Conservation (phyloP, 495 filamentous ascomycete species). For the Polyplosphaeria fusca region DNA sequence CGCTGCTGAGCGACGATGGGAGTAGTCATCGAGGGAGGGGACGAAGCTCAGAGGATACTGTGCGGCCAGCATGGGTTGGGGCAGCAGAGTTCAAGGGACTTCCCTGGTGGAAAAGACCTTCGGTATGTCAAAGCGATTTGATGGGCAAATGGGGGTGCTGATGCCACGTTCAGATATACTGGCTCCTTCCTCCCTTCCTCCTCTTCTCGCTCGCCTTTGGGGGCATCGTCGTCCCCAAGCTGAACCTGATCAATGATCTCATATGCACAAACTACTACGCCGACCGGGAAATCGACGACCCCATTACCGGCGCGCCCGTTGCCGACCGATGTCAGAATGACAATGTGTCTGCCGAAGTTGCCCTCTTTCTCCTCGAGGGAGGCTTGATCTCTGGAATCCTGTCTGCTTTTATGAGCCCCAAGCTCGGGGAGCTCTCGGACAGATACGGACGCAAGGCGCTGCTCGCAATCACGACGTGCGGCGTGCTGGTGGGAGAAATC, state of each 20-base stretch:
- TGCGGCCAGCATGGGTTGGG: conserved; percentile 40
- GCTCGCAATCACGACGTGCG: conserved; percentile 63
- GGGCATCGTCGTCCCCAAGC: conserved; percentile 70
- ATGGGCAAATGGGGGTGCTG: neutral
- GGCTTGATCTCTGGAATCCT: conserved; percentile 68
- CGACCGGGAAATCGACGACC: conserved; percentile 46
- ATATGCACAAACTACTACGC: conserved; percentile 77
- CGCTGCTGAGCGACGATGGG: conserved; percentile 9
- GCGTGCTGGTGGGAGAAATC: conserved; percentile 65
- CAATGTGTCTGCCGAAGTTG: conserved; percentile 69
- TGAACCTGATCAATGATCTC: conserved; percentile 75
- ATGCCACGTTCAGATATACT: conserved; percentile 61
- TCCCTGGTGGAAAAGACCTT: conserved; percentile 70
- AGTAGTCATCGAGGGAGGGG: neutral
- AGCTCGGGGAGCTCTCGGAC: conserved; percentile 82
- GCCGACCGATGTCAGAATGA: conserved; percentile 64
- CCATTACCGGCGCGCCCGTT: conserved; percentile 47
- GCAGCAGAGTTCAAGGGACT: conserved; percentile 59
- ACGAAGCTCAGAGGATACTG: conserved; percentile 4
- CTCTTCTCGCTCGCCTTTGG: conserved; percentile 81
- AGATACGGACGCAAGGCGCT: conserved; percentile 75
- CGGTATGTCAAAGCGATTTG: conserved; percentile 46
- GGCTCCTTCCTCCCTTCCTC: conserved; percentile 74
- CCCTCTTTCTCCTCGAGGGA: conserved; percentile 72
- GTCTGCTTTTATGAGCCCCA: conserved; percentile 72